Evolutionary conservation across 352 stramenopile species (phyloP), one percentile per base, ranked within the genome.

Genomic region (Aphanomyces invadans): DNA sequence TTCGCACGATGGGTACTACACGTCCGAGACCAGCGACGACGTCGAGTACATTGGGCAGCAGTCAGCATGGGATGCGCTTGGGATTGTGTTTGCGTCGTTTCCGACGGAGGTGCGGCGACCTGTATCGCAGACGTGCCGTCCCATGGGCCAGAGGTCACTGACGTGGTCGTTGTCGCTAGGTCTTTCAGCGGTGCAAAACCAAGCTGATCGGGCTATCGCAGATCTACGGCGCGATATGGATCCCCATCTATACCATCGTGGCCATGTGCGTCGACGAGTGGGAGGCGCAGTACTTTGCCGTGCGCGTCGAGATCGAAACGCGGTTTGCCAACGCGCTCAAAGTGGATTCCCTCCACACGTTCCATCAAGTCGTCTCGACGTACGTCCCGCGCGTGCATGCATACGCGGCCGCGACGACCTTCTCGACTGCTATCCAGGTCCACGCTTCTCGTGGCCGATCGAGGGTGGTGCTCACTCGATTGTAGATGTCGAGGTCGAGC

Each of bases 161-260:
- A n/a, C n/a, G n/a, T n/a, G n/a, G n/a, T n/a, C n/a, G n/a, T n/a
- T n/a, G n/a, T n/a, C n/a, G n/a, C n/a, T 29, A 54, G 46, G 23
- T 57, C 15, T 29, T 75, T 31, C 78, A 81, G 66, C 76, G 78
- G 1, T 44, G 81, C 17, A 71, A 74, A 2, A 65, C 79, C 25
- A 75, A 77, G 15, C 64, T 86, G 15, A 66, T 69, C 0, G 74
- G 76, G 0, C 73, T 86, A 33, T 70, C 75, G 5, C 81, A 75
- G 26, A 75, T 86, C 31, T 86, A 81, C 36, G 78, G 78, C 1
- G 60, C 78, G 2, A 74, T 83, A 21, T 83, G 78, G 76, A 80
- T 86, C 31, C 78, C 78, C 9, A 73, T 71, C 10, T 79, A 81
- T 64, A 76, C 65, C 44, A 55, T 86, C 23, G 64, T 86, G 10